Evolutionary conservation across 305 asterid species (phyloP), one percentile per base, ranked within the genome.

Genomic region (Andrographis paniculata): DNA sequence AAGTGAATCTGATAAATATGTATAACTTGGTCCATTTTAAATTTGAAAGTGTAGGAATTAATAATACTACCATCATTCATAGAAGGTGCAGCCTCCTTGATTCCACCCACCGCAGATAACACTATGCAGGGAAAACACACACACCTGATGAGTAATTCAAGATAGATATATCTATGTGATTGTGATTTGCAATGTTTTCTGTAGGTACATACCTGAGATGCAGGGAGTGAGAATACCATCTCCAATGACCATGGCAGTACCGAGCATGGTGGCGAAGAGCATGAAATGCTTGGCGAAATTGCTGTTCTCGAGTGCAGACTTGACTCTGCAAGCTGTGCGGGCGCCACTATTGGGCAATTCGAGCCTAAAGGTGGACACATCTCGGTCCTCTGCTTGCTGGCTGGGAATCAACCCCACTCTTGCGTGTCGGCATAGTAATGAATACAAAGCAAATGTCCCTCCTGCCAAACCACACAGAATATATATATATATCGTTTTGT

Each of bases 191-290:
- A n/a, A n/a, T n/a, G n/a, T n/a, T 20, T 20, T 21, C 1, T 15
- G 9, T 3, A 10, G 1, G 20, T 0, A 2, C 5, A 17, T 58
- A 67, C 78, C 82, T 27, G 81, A 75, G 48, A 80, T 84, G 14
- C 81, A 75, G 0, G 93, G 89, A 53, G 89, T 84, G n/a, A 80
- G 76, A 19, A 81, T 55, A 1, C 93, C 95, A 53, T 80, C 93
- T 0, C 95, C 93, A 28, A 80, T 78, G 15, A 80, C 84, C 93
- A 80, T 78, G 38, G 89, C 74, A 50, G 93, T 84, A 9, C 89
- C 89, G 6, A 80, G 89, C 80, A 84, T 76, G 1, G 95, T 70
- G 22, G 82, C 75, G 4, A 76, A 56, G 13, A 78, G 30, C 7
- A 84, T 28, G 37, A 70, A 52, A 14, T 60, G 55, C 62, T 71